Conservation (phyloP, 2,329 filamentous ascomycete genomes). For the Pseudogymnoascus verrucosus region DNA sequence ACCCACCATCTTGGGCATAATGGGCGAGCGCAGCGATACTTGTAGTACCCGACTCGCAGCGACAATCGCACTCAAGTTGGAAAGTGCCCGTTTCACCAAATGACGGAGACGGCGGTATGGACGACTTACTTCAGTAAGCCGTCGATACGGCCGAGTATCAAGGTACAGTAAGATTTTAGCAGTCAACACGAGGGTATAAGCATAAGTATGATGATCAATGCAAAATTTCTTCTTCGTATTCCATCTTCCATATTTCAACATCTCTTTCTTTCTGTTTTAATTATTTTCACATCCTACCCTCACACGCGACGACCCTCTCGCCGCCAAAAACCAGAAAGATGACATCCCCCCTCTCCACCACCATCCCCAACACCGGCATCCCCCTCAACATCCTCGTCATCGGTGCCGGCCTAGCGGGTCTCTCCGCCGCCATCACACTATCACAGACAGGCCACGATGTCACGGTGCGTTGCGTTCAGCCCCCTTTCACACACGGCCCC, state of each 20-base stretch:
- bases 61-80: not conserved
- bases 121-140: not conserved
- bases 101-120: too few species aligned
- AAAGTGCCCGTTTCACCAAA: not conserved
- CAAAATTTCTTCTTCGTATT: not conserved
- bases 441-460: slow-evolving; percentile 25
- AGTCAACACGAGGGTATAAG: not conserved
- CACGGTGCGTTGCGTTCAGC: slow-evolving; percentile 18
- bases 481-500: not conserved
- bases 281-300: not conserved
- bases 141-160: not conserved
- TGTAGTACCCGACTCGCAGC: not conserved
- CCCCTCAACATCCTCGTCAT: slow-evolving; percentile 16
- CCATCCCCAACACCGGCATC: not conserved
- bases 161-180: slow-evolving; percentile 5
- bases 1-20: not conserved
- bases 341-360: not conserved
- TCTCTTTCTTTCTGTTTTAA: not conserved
- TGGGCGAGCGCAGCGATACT: not conserved
- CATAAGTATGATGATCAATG: not conserved
- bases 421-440: slow-evolving; percentile 26
- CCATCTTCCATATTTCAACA: not conserved
- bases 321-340: not conserved
- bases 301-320: not conserved
- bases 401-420: slow-evolving; percentile 35